Conservation (phyloP, 192 early-diverging fungal genomes). For the Funneliformis mosseae region DNA sequence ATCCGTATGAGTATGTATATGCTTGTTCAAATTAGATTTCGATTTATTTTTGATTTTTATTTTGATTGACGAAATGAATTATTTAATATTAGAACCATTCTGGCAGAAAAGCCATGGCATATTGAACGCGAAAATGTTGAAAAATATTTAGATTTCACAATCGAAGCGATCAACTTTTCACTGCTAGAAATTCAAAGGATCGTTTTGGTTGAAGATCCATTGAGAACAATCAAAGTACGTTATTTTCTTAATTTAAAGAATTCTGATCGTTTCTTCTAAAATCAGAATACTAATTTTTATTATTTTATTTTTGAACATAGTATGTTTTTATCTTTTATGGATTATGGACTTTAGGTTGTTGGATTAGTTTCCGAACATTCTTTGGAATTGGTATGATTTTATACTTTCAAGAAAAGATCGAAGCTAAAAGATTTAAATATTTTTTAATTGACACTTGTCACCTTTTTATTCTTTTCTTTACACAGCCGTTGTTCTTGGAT, state of each 20-base stretch:
- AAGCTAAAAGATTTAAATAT: not conserved
- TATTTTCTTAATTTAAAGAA: not conserved
- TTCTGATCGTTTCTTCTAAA: not conserved
- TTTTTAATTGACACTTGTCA: not conserved
- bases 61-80: not conserved
- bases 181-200: not conserved
- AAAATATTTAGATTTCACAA: not conserved
- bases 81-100: not conserved
- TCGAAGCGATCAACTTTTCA: not conserved
- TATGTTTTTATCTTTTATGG: not conserved
- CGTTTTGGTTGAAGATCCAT: constrained; percentile 3
- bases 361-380: not conserved
- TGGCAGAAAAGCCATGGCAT: not conserved
- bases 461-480: not conserved
- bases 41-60: not conserved
- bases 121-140: not conserved
- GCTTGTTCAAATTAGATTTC: too few species aligned
- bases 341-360: not conserved
- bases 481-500: not conserved
- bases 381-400: not conserved
- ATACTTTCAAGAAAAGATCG: not conserved
- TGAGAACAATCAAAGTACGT: not conserved
- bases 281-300: not conserved
- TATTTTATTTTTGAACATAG: not conserved
- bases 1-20: constrained; percentile 8